phyloP scores from a whole-genome alignment of 116 monocot genomes.

The Dioscorea cayenensis region DNA sequence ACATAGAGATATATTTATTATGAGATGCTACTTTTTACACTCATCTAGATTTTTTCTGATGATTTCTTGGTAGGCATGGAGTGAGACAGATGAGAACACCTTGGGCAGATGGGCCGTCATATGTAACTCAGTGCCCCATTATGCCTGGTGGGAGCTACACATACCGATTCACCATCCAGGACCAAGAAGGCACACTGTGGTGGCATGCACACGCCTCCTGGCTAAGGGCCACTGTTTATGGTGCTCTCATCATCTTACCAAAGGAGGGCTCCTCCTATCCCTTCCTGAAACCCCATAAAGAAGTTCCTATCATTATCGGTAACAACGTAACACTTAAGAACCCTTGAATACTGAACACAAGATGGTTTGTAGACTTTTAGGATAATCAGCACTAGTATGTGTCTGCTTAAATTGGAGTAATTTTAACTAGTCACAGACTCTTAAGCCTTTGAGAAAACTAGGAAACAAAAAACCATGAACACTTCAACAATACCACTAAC shows the following conservation, averaged over 20 bases:
- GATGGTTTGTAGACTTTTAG: no score
- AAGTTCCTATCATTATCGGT: conserved; percentile 38
- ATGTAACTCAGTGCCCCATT: conserved; percentile 55
- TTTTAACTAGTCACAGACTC: no score
- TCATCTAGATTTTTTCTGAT: background rate
- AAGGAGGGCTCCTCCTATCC: conserved; percentile 22
- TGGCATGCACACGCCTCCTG: conserved; percentile 53
- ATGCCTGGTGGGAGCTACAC: conserved; percentile 35
- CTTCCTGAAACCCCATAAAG: conserved; percentile 24
- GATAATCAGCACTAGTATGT: no score
- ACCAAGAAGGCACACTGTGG: conserved; percentile 47
- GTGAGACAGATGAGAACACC: conserved; percentile 43
- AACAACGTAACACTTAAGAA: background rate
- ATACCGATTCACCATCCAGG: conserved; percentile 41
- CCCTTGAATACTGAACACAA: no score
- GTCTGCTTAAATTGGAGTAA: no score
- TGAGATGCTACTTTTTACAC: no score
- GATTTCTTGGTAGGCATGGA: conserved; percentile 29
- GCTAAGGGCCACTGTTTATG: conserved; percentile 47
- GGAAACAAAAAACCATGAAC: no score
- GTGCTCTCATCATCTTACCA: conserved; percentile 29
- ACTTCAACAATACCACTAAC: no score
- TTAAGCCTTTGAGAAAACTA: no score
- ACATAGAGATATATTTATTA: no score
- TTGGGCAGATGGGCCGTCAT: conserved; percentile 53